Conservation (phyloP, 371 early-diverging fungal species). For the Mucor mucedo region DNA sequence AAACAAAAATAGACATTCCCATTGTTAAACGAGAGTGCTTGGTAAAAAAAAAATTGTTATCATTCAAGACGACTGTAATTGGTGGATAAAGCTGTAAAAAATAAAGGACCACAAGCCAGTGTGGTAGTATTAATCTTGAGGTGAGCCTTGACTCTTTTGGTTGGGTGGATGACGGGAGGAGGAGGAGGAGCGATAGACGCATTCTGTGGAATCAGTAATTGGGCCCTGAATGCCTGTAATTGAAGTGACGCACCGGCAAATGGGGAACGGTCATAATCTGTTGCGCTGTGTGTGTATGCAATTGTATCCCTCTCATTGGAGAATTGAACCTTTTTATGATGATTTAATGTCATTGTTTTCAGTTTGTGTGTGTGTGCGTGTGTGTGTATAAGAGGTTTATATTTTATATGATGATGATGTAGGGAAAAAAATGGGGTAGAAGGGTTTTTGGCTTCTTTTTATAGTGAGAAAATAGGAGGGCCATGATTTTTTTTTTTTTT, state of each 20-base stretch:
- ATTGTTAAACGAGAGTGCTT: constrained; percentile 21
- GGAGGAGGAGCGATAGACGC: background rate
- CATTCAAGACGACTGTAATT: background rate
- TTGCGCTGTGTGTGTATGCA: constrained; percentile 24
- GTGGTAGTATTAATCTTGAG: background rate
- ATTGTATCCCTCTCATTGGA: constrained; percentile 8
- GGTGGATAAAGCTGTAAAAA: background rate
- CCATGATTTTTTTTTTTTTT: no score
- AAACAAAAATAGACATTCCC: background rate
- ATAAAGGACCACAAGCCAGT: background rate
- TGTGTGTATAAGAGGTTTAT: no score
- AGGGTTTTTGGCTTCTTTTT: no score
- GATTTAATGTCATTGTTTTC: background rate
- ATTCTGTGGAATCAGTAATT: background rate
- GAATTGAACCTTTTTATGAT: constrained; percentile 23
- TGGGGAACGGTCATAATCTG: constrained; percentile 29
- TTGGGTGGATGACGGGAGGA: no score
- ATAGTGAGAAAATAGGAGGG: no score
- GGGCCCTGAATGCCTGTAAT: background rate
- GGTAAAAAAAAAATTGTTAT: background rate
- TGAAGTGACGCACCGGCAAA: constrained; percentile 2
- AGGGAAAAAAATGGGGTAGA: no score
- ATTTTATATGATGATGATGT: no score
- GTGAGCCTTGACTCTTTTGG: no score
- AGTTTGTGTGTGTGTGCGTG: no score